Base-by-base conservation (phyloP, 768 basidiomycete species). In the Mrakia hoshinonis region DNA sequence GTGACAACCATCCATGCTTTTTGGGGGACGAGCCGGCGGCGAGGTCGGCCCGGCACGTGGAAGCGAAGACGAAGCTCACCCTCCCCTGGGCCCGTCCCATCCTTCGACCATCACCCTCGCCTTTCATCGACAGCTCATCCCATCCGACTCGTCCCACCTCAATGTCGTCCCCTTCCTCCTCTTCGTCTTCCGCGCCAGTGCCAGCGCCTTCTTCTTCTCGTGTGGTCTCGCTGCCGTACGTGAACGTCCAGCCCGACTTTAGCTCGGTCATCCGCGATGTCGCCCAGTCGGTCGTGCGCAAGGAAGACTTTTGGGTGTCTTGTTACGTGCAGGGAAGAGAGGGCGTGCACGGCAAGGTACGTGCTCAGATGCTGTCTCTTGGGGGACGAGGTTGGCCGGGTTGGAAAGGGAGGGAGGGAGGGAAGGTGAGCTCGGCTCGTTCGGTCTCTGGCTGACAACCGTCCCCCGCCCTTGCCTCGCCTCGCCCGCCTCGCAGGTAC, bases 211-310 rank as follows among this genome's bases (percentile, higher is more conserved):
- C n/a, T n/a, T n/a, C n/a, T n/a, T n/a, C n/a, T n/a, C n/a, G 43
- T 15, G 58, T 39, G 18, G 34, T 38, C 0, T n/a, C 52, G 0
- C 10, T 58, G 38, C 52, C 67, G 13, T 68, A 68, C 52, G 38
- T 68, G 51, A 36, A 68, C 38, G 7, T 68, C 39, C 67, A 68
- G 38, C 52, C 52, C 39, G 67, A 68, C 26, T 68, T 54, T 38
- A 38, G 20, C 15, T 54, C 51, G 4, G 67, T 68, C n/a, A n/a
- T 67, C 34, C 51, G 47, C 4, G 68, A 70, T 24, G 69, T 70
- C 47, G 31, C 47, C 13, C 69, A 60, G 3, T 63, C 61, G 36
- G 69, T 70, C 24, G 61, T 70, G 31, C 47, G 51, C 11, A 4
- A 7, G 15, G 69, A 70, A 36, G 46, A 58, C n/a, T 70, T 63